Conservation (phyloP, 768 basidiomycete genomes). For the Leccinum arenicola region DNA sequence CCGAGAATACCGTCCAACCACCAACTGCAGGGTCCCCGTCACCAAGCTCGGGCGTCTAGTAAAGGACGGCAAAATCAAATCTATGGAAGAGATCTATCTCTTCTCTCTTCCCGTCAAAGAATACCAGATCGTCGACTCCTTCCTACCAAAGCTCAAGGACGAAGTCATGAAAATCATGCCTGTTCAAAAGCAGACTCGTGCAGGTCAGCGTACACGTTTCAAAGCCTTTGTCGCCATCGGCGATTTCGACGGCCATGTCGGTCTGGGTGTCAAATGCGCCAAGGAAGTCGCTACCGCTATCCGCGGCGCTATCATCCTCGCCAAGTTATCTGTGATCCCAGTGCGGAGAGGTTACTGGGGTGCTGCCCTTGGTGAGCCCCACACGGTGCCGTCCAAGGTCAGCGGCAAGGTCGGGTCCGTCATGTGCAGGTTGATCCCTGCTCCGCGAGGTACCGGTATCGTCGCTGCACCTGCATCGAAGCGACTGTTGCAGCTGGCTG, state of each 20-base stretch:
- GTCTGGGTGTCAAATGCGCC: conserved; percentile 98
- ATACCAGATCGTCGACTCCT: conserved; percentile 98
- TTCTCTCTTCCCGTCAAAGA: conserved; percentile 99
- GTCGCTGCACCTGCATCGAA: conserved; percentile 98
- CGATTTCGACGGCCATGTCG: conserved; percentile 98
- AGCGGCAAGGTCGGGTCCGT: conserved; percentile 98
- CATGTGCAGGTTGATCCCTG: conserved; percentile 98
- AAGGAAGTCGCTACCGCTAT: conserved; percentile 99
- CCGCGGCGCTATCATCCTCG: conserved; percentile 98
- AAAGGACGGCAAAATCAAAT: conserved; percentile 99
- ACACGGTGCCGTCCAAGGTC: conserved; percentile 98
- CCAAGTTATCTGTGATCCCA: conserved; percentile 96
- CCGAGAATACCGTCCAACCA: conserved; percentile 5
- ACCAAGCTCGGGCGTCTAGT: conserved; percentile 99
- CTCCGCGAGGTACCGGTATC: conserved; percentile 98
- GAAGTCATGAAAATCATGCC: conserved; percentile 99
- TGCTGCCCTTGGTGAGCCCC: conserved; percentile 96
- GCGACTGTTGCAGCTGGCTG: conserved; percentile 94
- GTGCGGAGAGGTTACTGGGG: conserved; percentile 99
- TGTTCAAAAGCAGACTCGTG: conserved; percentile 99
- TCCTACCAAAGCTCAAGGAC: conserved; percentile 99
- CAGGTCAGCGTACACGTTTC: conserved; percentile 99
- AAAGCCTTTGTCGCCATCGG: conserved; percentile 99
- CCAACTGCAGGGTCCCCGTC: conserved; percentile 77
- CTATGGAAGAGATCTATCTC: conserved; percentile 99